These are phyloP conservation scores for Alternaria longipes DNA, from an alignment of 2,329 filamentous ascomycete species.

Conservation along the genomic window DNA sequence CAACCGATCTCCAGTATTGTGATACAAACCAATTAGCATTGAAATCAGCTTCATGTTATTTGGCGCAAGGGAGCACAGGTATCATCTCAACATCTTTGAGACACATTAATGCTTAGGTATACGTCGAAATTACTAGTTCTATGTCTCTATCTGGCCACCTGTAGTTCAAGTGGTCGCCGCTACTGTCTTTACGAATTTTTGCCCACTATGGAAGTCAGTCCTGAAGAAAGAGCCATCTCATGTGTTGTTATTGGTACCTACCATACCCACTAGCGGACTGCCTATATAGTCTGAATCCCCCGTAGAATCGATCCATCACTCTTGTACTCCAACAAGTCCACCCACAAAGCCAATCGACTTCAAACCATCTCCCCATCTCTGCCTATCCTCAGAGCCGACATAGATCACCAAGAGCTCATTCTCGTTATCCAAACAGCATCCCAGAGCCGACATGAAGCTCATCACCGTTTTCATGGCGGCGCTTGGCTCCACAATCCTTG, in stretches of 20 bases:
- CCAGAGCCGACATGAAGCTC: background rate
- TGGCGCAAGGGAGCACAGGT: background rate
- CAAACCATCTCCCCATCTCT: no score
- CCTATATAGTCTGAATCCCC: no score
- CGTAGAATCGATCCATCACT: no score
- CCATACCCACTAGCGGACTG: no score
- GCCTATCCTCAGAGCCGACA: no score
- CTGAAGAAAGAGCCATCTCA: no score
- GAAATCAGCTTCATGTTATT: background rate
- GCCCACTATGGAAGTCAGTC: background rate
- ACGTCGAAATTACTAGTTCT: background rate
- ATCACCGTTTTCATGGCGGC: background rate
- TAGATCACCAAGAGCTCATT: no score
- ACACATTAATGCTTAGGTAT: background rate
- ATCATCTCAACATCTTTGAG: background rate
- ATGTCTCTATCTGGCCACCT: background rate
- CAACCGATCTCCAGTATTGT: background rate
- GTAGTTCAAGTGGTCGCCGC: background rate
- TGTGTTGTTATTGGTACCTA: no score
- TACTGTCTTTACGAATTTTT: no score
- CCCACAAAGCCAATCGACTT: no score
- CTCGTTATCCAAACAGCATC: background rate
- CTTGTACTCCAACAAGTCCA: no score
- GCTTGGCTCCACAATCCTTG: background rate
- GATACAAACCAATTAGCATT: background rate